A percentile compares a stretch with the other conserved stretches of the same genome.
Evolutionary conservation across 2,329 filamentous ascomycete species (phyloP).

Genomic region (Madurella fahalii): DNA sequence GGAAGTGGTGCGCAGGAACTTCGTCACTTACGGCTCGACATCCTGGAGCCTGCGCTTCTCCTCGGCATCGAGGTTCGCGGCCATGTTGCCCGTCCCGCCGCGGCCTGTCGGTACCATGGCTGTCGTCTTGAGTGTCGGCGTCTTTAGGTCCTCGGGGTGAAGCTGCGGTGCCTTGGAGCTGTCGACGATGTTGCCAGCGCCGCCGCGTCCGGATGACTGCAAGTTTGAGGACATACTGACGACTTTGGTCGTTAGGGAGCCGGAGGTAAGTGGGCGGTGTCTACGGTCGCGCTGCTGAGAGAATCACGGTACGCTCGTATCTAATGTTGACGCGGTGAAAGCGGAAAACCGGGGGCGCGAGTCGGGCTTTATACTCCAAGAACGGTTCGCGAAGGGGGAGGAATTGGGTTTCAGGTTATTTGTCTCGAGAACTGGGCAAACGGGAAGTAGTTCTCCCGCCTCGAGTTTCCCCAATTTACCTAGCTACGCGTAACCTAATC

Average conservation of each 20-base stretch:
- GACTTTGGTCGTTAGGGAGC: constrained; percentile 4
- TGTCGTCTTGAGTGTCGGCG: constrained; percentile 75
- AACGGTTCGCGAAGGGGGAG: background rate
- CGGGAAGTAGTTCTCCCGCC: background rate
- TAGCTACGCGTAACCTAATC: constrained; percentile 9
- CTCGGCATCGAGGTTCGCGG: constrained; percentile 63
- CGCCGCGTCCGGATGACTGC: constrained; percentile 70
- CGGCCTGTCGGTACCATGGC: constrained; percentile 85
- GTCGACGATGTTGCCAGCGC: constrained; percentile 69
- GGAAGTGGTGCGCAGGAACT: background rate
- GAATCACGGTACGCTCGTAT: too few species aligned
- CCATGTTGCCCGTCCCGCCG: constrained; percentile 86
- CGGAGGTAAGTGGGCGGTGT: too few species aligned
- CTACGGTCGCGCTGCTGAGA: too few species aligned
- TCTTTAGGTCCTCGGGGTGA: constrained; percentile 64
- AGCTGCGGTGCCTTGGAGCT: constrained; percentile 44
- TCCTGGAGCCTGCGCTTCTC: constrained; percentile 80
- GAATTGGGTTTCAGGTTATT: background rate
- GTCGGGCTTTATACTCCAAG: background rate
- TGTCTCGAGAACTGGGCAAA: background rate
- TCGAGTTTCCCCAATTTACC: background rate
- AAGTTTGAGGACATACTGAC: constrained; percentile 38
- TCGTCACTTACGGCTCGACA: constrained; percentile 60
- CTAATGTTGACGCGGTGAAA: too few species aligned
- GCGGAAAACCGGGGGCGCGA: background rate